Base-by-base conservation (phyloP, 2,329 filamentous ascomycete genomes). In the Pseudocercospora macadamiae region DNA sequence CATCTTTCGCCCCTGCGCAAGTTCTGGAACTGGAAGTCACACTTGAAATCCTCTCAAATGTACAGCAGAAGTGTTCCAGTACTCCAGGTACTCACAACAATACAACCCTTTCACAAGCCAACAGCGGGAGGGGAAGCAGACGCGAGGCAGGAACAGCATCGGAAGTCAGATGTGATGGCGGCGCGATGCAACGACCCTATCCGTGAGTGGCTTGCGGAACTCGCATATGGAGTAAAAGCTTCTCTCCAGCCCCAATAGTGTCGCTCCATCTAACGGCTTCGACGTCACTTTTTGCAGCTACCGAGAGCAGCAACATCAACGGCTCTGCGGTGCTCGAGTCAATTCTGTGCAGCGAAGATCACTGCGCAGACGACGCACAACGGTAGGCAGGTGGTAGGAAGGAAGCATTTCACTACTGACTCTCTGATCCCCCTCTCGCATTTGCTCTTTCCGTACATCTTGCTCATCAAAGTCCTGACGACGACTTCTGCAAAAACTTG, bases 261-360 rank as follows among this genome's bases (percentile, higher is more conserved):
- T 45, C 39, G 39, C 39, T 1, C 7, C 39, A n/a, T 19, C 21
- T 16, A 45, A 45, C 39, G 19, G 39, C 39, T 14, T 28, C 42
- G 42, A 47, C 42, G 42, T 47, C 42, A 47, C 42, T 26, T 21
- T 47, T 47, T 42, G 18, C 42, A 25, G 23, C 42, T 26, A 26
- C 42, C 42, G 42, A 16, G 34, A 39, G 42, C 42, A 28, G 14
- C 42, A 45, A 45, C 21, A 23, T 26, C 42, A 45, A 45, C 42
- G 19, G 39, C 39, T 44, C 39, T 28, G 42, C 42, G 23, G 42
- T 28, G 42, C 39, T 39, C 39, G 39, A 45, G 39, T 45, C 39
- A 25, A 45, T 45, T 18, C 12, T 12, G 12, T 32, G 28, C 18
- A 47, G 42, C 42, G 42, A 26, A 47, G 42, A 47, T 47, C 42